A percentile compares a stretch with the other conserved stretches of the same genome.
phyloP scores from a whole-genome alignment of 495 filamentous ascomycete species.

The Neurospora sp. region DNA sequence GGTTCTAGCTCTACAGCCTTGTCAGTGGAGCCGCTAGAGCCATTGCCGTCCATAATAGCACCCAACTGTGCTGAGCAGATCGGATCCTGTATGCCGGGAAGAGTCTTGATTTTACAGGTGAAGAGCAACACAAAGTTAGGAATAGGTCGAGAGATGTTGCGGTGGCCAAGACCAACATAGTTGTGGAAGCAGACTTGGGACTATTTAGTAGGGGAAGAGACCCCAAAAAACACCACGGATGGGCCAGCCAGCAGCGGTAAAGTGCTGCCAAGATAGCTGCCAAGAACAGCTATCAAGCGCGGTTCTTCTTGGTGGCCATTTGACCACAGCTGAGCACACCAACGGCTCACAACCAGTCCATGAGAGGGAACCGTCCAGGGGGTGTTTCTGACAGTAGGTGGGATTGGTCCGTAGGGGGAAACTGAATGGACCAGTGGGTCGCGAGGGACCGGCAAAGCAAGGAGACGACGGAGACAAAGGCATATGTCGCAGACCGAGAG shows the following conservation, averaged over 20 bases:
- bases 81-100: background rate
- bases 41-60: background rate
- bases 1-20: background rate
- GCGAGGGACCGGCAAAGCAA: background rate
- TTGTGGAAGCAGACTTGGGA: background rate
- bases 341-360: background rate
- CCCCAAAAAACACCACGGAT: background rate
- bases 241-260: background rate
- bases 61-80: background rate
- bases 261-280: background rate
- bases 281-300: slow-evolving; percentile 12
- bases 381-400: background rate
- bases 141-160: background rate
- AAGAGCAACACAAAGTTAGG: background rate
- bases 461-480: background rate
- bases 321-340: background rate
- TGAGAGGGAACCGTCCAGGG: background rate
- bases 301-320: slow-evolving; percentile 16
- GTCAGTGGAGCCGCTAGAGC: background rate
- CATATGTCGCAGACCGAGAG: background rate
- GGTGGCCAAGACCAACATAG: background rate
- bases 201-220: background rate
- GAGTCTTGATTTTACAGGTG: background rate
- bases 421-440: background rate
- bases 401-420: background rate